Conservation (phyloP, 352 stramenopile species). For the Phytophthora syringae region DNA sequence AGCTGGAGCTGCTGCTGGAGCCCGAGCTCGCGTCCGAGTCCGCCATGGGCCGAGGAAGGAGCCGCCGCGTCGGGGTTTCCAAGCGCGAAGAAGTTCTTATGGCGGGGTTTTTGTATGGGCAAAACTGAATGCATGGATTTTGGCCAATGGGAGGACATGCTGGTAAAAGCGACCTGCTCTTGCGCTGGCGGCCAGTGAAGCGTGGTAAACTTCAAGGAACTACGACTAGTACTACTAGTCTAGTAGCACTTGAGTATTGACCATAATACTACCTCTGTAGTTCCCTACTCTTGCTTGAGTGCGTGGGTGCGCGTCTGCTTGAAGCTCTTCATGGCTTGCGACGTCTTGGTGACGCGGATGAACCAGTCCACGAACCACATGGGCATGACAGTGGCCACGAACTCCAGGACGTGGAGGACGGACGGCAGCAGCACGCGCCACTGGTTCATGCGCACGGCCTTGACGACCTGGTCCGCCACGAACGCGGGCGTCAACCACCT, state of each 20-base stretch:
- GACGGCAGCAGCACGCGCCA: slow-evolving; percentile 47
- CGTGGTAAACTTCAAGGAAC: no score
- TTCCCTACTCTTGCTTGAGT: slow-evolving; percentile 48
- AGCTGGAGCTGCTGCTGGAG: slow-evolving; percentile 71
- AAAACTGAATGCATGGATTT: no score
- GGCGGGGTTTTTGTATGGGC: no score
- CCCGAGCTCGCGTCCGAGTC: slow-evolving; percentile 53
- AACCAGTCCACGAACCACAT: slow-evolving; percentile 49
- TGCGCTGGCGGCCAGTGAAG: no score
- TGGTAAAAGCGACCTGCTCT: no score
- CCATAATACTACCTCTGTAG: no score
- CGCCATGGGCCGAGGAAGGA: slow-evolving; percentile 14
- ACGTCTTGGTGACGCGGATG: slow-evolving; percentile 46
- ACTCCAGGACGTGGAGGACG: slow-evolving; percentile 39
- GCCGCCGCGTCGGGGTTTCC: no score
- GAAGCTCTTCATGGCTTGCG: slow-evolving; percentile 53
- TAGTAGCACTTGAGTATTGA: no score
- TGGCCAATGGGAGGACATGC: no score
- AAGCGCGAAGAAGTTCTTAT: no score
- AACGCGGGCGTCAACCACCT: slow-evolving; percentile 51
- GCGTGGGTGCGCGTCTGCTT: slow-evolving; percentile 54
- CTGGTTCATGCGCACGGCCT: slow-evolving; percentile 56
- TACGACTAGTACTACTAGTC: no score
- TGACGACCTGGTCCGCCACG: slow-evolving; percentile 53
- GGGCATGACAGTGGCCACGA: slow-evolving; percentile 40